These are phyloP conservation scores for Fragilaria crotonensis DNA, from an alignment of 108 stramenopile species.

Conservation along the genomic window DNA sequence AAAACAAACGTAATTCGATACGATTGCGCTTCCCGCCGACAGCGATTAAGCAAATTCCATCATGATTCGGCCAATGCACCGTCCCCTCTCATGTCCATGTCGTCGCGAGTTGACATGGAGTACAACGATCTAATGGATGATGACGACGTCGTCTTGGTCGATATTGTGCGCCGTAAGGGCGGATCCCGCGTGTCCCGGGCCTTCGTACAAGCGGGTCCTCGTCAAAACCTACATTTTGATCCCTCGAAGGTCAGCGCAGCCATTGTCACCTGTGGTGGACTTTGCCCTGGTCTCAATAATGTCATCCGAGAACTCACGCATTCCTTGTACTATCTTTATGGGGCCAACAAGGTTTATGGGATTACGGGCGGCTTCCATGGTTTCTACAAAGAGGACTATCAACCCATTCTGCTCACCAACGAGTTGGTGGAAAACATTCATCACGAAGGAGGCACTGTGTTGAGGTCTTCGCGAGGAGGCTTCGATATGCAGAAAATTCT, in stretches of 20 bases:
- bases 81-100: conserved; percentile 6
- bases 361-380: conserved; percentile 70
- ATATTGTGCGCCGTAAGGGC: conserved; percentile 53
- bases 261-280: conserved; percentile 71
- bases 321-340: conserved; percentile 47
- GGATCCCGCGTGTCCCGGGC: conserved; percentile 29
- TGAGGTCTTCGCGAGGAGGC: conserved; percentile 74
- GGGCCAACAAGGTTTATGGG: conserved; percentile 49
- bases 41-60: conserved; percentile 11
- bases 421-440: conserved; percentile 58
- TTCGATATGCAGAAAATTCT: conserved; percentile 62
- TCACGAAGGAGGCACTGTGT: conserved; percentile 68
- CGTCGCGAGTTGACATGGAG: conserved; percentile 11
- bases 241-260: conserved; percentile 80
- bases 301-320: conserved; percentile 70
- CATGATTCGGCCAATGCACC: background rate
- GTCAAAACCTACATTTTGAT: conserved; percentile 72
- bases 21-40: conserved; percentile 13
- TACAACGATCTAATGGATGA: conserved; percentile 50
- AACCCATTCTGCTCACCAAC: conserved; percentile 17
- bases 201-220: conserved; percentile 74
- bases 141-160: conserved; percentile 57
- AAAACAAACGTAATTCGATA: conserved; percentile 6
- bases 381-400: conserved; percentile 32
- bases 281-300: conserved; percentile 55